Conservation (phyloP, 768 basidiomycete genomes). For the Pleurotus tuber-regium region DNA sequence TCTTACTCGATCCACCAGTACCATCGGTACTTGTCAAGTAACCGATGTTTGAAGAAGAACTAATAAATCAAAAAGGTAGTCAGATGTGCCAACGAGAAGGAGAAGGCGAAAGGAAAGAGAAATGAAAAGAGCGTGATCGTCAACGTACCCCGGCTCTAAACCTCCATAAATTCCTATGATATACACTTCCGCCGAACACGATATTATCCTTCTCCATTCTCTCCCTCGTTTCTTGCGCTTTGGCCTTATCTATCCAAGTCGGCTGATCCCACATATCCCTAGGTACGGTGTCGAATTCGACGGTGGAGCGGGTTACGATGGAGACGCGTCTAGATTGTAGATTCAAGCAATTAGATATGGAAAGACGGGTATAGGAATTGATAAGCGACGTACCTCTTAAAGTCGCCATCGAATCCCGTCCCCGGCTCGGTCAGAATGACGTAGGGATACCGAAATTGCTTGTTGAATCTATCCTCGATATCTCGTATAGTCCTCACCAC, state of each 20-base stretch:
- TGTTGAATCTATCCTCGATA: too few species aligned
- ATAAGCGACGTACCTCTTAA: not conserved
- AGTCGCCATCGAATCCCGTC: not conserved
- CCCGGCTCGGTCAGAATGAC: too few species aligned
- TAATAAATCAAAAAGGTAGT: conserved; percentile 17
- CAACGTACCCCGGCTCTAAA: conserved; percentile 59
- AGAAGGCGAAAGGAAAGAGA: too few species aligned
- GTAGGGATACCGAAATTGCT: too few species aligned
- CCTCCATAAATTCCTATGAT: conserved; percentile 67
- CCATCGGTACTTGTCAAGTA: conserved; percentile 65
- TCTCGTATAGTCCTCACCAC: too few species aligned
- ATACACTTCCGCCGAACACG: conserved; percentile 40
- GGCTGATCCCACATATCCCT: too few species aligned
- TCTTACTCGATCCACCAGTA: conserved; percentile 77
- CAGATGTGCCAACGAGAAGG: not conserved
- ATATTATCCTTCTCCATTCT: conserved; percentile 53
- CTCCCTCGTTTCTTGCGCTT: conserved; percentile 53
- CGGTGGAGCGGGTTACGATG: not conserved
- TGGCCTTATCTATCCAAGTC: conserved; percentile 68
- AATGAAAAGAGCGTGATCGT: too few species aligned
- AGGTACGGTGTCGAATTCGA: too few species aligned
- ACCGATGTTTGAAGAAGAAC: conserved; percentile 72
- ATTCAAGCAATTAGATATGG: not conserved
- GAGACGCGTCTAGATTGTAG: not conserved
- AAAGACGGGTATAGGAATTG: not conserved